These are phyloP conservation scores for Schizonepeta tenuifolia DNA, from an alignment of 257 asterid genomes.

Conservation along the genomic window DNA sequence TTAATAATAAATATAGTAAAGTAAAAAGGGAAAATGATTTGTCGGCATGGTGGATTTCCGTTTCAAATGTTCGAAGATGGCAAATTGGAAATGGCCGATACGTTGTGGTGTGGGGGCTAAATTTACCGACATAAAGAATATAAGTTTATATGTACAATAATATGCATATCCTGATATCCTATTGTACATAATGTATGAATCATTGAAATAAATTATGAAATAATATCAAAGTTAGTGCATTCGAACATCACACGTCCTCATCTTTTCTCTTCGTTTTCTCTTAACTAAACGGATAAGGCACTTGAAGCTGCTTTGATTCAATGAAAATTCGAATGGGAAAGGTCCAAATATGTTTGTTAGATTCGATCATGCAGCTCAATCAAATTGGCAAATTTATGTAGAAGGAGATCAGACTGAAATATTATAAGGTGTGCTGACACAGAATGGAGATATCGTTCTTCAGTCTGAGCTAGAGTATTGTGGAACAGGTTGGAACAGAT, in stretches of 20 bases:
- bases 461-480: too few species aligned
- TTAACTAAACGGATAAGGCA: background rate
- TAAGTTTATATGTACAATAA: too few species aligned
- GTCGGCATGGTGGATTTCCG: slow-evolving; percentile 23
- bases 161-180: background rate
- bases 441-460: too few species aligned
- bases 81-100: background rate
- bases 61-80: slow-evolving; percentile 23
- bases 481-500: too few species aligned
- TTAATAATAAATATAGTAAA: background rate
- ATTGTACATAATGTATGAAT: background rate
- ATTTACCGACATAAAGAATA: slow-evolving; percentile 13
- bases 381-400: too few species aligned
- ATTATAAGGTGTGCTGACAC: too few species aligned
- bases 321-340: background rate
- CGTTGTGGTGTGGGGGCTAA: background rate
- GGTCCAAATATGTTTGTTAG: background rate
- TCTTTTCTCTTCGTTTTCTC: background rate
- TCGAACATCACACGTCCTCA: background rate
- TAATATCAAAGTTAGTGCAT: background rate
- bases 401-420: too few species aligned
- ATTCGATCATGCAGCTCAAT: too few species aligned
- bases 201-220: background rate
- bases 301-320: background rate
- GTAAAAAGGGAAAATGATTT: background rate